Conservation (phyloP, 192 early-diverging fungal species). For the Backusella westeae region DNA sequence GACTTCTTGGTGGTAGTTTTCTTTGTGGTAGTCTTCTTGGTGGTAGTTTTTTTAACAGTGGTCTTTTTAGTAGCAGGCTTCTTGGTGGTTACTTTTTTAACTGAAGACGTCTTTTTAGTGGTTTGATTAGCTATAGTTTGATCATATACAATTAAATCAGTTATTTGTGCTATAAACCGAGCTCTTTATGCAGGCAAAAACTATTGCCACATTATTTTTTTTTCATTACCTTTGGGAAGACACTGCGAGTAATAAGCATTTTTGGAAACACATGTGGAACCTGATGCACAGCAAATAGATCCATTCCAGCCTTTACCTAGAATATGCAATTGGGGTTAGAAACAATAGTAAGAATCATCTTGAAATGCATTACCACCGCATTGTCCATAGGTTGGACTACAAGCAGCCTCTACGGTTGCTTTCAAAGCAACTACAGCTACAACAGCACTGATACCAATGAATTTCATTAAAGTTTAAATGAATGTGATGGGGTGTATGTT, state of each 20-base stretch:
- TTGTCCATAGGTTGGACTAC: constrained; percentile 13
- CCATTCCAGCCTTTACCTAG: constrained; percentile 17
- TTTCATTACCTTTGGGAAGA: constrained; percentile 12
- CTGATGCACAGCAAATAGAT: constrained; percentile 23
- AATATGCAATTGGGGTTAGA: neutral
- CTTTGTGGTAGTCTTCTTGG: neutral
- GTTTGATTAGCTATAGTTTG: neutral
- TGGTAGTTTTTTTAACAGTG: neutral
- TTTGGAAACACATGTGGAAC: constrained; percentile 14
- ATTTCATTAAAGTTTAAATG: neutral
- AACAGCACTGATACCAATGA: neutral
- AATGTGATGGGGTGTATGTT: neutral
- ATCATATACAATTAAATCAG: neutral
- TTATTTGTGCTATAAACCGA: neutral
- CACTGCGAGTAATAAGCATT: constrained; percentile 24
- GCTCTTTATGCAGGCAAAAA: neutral
- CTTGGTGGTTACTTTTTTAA: neutral
- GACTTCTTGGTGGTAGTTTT: neutral
- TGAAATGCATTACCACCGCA: constrained; percentile 17
- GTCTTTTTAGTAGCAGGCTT: neutral
- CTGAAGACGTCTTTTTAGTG: neutral
- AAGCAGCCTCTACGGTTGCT: neutral
- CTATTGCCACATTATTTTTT: neutral
- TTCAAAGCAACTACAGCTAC: neutral
- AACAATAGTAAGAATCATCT: neutral